Evolutionary conservation across 1,284 basidiomycete species (phyloP).

Genomic region (Microbotryomycetes sp.): DNA sequence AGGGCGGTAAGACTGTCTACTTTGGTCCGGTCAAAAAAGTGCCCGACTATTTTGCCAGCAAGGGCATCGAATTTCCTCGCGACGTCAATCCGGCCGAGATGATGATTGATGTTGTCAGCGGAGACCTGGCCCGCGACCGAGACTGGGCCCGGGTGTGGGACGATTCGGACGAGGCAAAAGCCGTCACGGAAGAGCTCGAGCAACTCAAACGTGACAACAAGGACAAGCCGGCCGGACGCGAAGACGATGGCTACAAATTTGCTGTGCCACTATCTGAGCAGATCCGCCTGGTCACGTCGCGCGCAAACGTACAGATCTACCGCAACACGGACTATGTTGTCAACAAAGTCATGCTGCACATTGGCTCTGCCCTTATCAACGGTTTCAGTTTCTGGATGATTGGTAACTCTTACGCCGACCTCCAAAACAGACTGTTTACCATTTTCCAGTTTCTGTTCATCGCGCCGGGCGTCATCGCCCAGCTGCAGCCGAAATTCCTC

Average conservation of each 20-base stretch:
- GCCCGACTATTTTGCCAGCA: neutral
- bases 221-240: slow-evolving; percentile 35
- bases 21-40: slow-evolving; percentile 26
- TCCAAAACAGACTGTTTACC: slow-evolving; percentile 36
- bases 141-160: slow-evolving; percentile 18
- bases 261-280: slow-evolving; percentile 37
- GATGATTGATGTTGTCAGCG: slow-evolving; percentile 1
- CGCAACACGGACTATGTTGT: slow-evolving; percentile 40
- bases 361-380: slow-evolving; percentile 38
- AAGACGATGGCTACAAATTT: slow-evolving; percentile 35
- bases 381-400: slow-evolving; percentile 37
- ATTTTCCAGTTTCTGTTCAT: slow-evolving; percentile 42
- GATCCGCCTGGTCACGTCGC: slow-evolving; percentile 13
- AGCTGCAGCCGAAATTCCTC: slow-evolving; percentile 41
- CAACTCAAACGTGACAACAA: slow-evolving; percentile 11
- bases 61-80: neutral
- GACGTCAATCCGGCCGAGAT: neutral
- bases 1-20: slow-evolving; percentile 28
- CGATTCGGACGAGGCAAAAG: slow-evolving; percentile 14
- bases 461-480: slow-evolving; percentile 35
- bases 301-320: slow-evolving; percentile 16
- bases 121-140: neutral
- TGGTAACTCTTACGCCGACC: slow-evolving; percentile 4
- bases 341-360: slow-evolving; percentile 40
- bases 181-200: slow-evolving; percentile 11